phyloP scores from a whole-genome alignment of 208 protist species.

The Trypanosomatidae sp. region DNA sequence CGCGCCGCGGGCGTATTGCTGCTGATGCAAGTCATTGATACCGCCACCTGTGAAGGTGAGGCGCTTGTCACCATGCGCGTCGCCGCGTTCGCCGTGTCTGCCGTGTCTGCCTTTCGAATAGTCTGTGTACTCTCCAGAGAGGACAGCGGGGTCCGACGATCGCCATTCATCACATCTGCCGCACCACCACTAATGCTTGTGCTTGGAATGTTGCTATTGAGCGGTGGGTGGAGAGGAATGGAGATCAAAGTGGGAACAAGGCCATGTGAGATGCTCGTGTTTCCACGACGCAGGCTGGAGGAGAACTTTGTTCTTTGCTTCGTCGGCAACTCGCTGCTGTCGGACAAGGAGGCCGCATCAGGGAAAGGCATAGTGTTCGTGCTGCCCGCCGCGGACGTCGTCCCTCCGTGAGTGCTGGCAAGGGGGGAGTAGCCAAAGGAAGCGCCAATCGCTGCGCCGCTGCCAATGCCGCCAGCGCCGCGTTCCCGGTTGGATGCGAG shows the following conservation, averaged over 20 bases:
- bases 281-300: slow-evolving; percentile 6
- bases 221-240: slow-evolving; percentile 6
- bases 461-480: slow-evolving; percentile 2
- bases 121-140: slow-evolving; percentile 4
- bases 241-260: background rate
- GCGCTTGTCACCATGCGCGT: background rate
- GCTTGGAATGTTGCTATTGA: background rate
- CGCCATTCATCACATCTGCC: background rate
- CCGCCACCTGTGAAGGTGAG: slow-evolving; percentile 12
- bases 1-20: background rate
- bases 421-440: slow-evolving; percentile 14
- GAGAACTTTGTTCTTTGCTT: background rate
- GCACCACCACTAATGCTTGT: background rate
- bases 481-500: slow-evolving; percentile 41
- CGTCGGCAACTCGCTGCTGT: slow-evolving; percentile 15
- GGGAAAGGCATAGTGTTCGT: slow-evolving; percentile 15
- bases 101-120: background rate
- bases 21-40: slow-evolving; percentile 4
- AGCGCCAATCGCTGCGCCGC: slow-evolving; percentile 1
- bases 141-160: background rate
- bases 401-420: slow-evolving; percentile 6
- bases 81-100: background rate
- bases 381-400: background rate
- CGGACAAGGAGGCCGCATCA: slow-evolving; percentile 11
- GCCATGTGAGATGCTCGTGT: slow-evolving; percentile 4